Evolutionary conservation across 768 basidiomycete species (phyloP).

Genomic region (Boletus pseudopeckii): DNA sequence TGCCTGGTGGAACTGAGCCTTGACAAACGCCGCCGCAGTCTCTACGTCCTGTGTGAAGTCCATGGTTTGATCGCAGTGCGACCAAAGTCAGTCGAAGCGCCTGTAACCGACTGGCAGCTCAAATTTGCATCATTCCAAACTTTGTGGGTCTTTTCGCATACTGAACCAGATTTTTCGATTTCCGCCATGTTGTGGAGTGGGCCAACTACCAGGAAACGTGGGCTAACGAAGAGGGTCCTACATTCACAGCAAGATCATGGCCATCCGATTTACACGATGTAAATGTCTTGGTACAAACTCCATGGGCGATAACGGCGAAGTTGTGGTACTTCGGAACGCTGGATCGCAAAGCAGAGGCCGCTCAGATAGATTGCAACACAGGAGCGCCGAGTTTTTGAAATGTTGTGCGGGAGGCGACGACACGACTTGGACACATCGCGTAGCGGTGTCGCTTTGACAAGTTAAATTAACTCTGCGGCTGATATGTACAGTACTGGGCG

Average conservation of each 20-base stretch:
- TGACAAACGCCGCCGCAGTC: not conserved
- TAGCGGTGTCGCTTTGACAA: not conserved
- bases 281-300: not conserved
- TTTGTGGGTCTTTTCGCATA: not conserved
- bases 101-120: not conserved
- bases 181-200: not conserved
- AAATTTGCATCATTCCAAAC: not conserved
- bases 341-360: not conserved
- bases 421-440: not conserved
- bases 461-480: conserved; percentile 57
- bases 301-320: not conserved
- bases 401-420: not conserved
- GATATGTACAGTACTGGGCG: conserved; percentile 75
- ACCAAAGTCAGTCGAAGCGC: not conserved
- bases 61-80: not conserved
- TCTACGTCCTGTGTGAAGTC: no score
- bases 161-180: not conserved
- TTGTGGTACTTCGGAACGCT: not conserved
- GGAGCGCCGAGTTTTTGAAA: not conserved
- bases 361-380: not conserved
- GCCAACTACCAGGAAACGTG: not conserved
- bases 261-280: not conserved
- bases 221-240: not conserved
- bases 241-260: not conserved
- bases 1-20: not conserved